Evolutionary conservation across 169 alveolate genomes (phyloP).

Genomic region (Plasmodium cynomolgi): DNA sequence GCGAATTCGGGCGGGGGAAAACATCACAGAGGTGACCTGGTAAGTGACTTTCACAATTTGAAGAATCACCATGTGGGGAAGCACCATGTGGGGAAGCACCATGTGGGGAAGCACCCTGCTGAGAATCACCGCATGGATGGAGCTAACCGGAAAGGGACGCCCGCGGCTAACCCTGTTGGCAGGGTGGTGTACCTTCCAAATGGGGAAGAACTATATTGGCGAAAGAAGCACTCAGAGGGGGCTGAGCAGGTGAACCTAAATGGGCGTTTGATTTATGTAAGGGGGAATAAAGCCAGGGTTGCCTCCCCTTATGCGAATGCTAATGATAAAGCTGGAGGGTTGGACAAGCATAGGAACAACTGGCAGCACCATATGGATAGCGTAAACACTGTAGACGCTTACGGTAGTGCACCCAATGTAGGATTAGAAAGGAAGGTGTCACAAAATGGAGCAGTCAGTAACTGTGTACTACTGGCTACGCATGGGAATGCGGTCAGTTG

Average conservation of each 20-base stretch:
- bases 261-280: not conserved
- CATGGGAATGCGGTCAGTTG: not conserved
- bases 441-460: not conserved
- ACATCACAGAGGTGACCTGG: not conserved
- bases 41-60: not conserved
- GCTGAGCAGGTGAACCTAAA: not conserved
- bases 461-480: not conserved
- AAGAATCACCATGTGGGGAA: not conserved
- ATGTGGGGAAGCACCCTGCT: not conserved
- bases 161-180: not conserved
- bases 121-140: not conserved
- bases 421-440: not conserved
- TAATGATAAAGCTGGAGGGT: not conserved
- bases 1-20: not conserved
- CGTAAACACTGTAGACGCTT: not conserved
- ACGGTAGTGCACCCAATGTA: not conserved
- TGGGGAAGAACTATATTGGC: not conserved
- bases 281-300: not conserved
- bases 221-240: not conserved
- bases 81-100: not conserved
- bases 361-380: not conserved
- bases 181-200: not conserved
- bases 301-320: not conserved
- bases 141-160: not conserved
- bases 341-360: not conserved